Evolutionary conservation across 1,284 basidiomycete species (phyloP).

Genomic region (Rhodotorula glutinis): DNA sequence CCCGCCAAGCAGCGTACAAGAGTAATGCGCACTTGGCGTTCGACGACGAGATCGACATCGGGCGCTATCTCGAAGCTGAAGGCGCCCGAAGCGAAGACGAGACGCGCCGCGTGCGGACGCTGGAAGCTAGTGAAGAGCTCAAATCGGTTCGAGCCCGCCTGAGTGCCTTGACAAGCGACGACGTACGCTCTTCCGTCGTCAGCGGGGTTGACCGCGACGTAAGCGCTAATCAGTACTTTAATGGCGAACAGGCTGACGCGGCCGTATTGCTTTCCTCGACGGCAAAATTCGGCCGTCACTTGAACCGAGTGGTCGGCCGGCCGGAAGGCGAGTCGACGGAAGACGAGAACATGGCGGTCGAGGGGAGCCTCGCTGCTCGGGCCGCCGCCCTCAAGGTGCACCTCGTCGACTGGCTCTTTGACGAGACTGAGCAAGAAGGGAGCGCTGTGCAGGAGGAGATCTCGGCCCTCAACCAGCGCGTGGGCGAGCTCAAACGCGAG

Average conservation of each 20-base stretch:
- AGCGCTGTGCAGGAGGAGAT: constrained; percentile 56
- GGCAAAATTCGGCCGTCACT: too few species aligned
- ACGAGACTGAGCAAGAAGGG: constrained; percentile 60
- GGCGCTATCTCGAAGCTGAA: constrained; percentile 74
- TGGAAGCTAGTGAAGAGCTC: constrained; percentile 64
- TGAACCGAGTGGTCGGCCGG: too few species aligned
- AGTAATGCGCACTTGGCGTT: constrained; percentile 94
- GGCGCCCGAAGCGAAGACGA: constrained; percentile 57
- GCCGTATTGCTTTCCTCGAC: too few species aligned
- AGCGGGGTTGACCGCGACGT: too few species aligned
- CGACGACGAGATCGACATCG: constrained; percentile 79
- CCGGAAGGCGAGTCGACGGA: not conserved
- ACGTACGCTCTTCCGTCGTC: not conserved
- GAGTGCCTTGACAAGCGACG: constrained; percentile 57
- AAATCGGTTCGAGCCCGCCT: constrained; percentile 64
- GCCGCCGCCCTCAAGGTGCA: constrained; percentile 38
- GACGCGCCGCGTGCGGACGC: constrained; percentile 65
- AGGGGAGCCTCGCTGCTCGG: constrained; percentile 18
- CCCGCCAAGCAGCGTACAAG: constrained; percentile 84
- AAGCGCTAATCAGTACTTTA: too few species aligned
- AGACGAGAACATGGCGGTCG: not conserved
- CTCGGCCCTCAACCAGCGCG: constrained; percentile 7
- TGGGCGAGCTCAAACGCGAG: constrained; percentile 49
- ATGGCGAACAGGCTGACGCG: too few species aligned
- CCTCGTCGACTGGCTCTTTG: constrained; percentile 57